Percentiles rank a stretch among this genome's conserved stretches.
Conservation (phyloP, 1,139 yeast species). For the Saccharomycopsis crataegensis region DNA sequence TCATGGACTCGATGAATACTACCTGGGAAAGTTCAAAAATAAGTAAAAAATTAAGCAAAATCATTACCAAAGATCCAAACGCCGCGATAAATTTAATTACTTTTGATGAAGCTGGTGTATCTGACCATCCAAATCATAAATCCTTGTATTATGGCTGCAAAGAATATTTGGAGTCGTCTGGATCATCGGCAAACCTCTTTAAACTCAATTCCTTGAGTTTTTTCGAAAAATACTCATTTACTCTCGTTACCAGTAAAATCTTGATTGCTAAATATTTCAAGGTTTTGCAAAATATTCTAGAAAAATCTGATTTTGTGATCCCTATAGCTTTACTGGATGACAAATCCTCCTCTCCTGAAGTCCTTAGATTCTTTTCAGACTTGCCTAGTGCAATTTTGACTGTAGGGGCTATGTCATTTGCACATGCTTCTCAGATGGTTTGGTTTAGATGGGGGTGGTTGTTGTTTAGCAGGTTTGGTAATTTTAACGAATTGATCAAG, state of each 20-base stretch:
- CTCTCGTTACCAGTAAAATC: constrained; percentile 37
- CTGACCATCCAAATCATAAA: constrained; percentile 79
- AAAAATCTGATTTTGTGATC: not conserved
- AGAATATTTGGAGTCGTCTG: constrained; percentile 27
- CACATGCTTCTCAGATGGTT: constrained; percentile 85
- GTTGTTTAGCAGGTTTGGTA: constrained; percentile 52
- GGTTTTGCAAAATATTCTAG: not conserved
- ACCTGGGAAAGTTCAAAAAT: constrained; percentile 54
- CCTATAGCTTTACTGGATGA: not conserved
- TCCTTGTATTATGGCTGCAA: constrained; percentile 54
- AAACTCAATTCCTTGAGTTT: constrained; percentile 41
- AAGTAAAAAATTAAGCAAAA: constrained; percentile 26
- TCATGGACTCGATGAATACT: constrained; percentile 67
- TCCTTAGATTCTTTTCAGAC: constrained; percentile 38
- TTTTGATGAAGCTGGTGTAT: constrained; percentile 78
- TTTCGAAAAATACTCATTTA: constrained; percentile 45
- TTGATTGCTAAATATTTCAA: constrained; percentile 8
- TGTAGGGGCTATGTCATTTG: constrained; percentile 72
- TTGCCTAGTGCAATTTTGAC: constrained; percentile 53
- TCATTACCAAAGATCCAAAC: constrained; percentile 6
- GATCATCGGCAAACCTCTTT: constrained; percentile 26
- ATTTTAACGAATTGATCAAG: constrained; percentile 54
- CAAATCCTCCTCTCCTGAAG: not conserved
- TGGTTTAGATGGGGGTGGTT: constrained; percentile 96
- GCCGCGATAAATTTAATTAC: constrained; percentile 36